A percentile compares a stretch with the other conserved stretches of the same genome.
Conservation (phyloP, 805 yeast genomes). For the Brettanomyces anomalus region DNA sequence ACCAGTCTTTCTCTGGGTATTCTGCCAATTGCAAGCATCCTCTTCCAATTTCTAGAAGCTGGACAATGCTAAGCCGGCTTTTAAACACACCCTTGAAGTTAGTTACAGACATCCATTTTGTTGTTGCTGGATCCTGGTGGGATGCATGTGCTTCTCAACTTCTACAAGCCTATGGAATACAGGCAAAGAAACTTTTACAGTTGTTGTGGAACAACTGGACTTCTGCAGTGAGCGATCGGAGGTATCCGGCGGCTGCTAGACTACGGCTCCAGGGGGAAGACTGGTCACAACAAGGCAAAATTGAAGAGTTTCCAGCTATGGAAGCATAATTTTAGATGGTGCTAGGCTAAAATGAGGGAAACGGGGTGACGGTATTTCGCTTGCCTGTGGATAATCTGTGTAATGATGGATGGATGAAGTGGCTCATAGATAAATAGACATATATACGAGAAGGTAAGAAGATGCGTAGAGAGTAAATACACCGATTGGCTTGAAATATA, state of each 20-base stretch:
- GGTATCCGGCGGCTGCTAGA: constrained; percentile 72
- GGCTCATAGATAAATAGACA: too few relatives aligned
- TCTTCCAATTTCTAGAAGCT: constrained; percentile 45
- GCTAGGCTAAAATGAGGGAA: too few relatives aligned
- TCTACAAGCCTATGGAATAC: constrained; percentile 50
- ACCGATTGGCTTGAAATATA: too few relatives aligned
- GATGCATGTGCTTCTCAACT: constrained; percentile 65
- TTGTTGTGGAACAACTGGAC: constrained; percentile 46
- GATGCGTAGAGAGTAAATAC: too few relatives aligned
- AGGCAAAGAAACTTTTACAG: constrained; percentile 54
- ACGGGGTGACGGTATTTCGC: background rate
- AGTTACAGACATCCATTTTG: constrained; percentile 61
- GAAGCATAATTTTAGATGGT: too few relatives aligned
- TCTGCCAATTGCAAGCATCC: constrained; percentile 34
- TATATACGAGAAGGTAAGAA: too few relatives aligned
- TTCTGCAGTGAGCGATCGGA: constrained; percentile 35
- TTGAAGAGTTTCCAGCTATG: constrained; percentile 39
- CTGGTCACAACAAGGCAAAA: constrained; percentile 39
- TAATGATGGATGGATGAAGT: background rate
- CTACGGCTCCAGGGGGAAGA: constrained; percentile 74
- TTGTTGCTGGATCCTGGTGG: constrained; percentile 82
- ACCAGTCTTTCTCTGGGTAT: constrained; percentile 14
- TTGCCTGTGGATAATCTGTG: background rate
- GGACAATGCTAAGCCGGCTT: constrained; percentile 69
- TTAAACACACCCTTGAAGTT: constrained; percentile 45